Conservation (phyloP, 2,329 filamentous ascomycete species). For the Coniochaeta sp. region DNA sequence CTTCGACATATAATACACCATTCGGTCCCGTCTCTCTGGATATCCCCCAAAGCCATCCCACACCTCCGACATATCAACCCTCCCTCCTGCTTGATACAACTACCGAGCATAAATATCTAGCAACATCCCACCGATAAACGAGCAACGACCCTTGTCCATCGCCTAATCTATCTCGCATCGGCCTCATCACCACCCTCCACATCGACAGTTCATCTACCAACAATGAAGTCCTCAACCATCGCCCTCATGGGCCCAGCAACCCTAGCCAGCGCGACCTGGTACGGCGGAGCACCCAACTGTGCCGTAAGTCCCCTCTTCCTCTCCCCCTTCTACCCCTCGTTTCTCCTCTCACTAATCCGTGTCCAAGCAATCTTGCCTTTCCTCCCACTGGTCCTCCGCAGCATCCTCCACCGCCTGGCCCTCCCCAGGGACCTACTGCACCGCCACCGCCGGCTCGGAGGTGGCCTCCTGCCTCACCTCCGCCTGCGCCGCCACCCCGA, state of each 20-base stretch:
- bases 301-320: slow-evolving; percentile 31
- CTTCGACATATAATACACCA: neutral
- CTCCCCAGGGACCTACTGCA: slow-evolving; percentile 23
- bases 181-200: neutral
- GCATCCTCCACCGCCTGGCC: slow-evolving; percentile 19
- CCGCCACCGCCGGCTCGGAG: slow-evolving; percentile 13
- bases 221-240: slow-evolving; percentile 25
- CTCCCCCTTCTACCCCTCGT: neutral
- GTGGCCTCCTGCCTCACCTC: slow-evolving; percentile 19
- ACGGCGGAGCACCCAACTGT: slow-evolving; percentile 34
- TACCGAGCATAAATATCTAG: slow-evolving; percentile 7
- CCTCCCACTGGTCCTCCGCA: slow-evolving; percentile 25
- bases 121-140: neutral
- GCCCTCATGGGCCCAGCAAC: slow-evolving; percentile 18
- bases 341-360: slow-evolving; percentile 7
- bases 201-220: slow-evolving; percentile 4
- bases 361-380: slow-evolving; percentile 32
- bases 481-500: slow-evolving; percentile 23
- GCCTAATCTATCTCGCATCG: neutral
- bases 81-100: neutral
- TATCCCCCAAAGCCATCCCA: too few relatives aligned
- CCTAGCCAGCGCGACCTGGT: slow-evolving; percentile 28
- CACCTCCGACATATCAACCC: too few relatives aligned
- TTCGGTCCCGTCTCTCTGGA: neutral
- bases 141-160: neutral